A percentile compares a stretch with the other conserved stretches of the same genome.
Evolutionary conservation across 768 basidiomycete genomes (phyloP).

Genomic region (Rubroboletus satanas): DNA sequence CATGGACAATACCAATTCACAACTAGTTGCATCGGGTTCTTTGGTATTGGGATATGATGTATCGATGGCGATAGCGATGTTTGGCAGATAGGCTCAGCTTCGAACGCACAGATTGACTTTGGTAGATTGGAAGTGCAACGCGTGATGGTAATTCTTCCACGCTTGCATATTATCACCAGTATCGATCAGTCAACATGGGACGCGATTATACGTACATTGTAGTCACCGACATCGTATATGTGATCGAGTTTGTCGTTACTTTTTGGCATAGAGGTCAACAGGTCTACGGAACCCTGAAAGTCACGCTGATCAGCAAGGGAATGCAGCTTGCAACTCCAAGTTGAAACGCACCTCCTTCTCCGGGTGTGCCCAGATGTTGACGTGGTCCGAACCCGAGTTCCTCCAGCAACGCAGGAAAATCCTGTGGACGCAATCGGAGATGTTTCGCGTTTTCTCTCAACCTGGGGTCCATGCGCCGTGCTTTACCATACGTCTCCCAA

Average conservation of each 20-base stretch:
- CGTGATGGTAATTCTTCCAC: not conserved
- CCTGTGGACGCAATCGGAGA: conserved; percentile 57
- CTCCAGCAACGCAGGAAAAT: conserved; percentile 52
- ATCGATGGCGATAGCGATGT: no score
- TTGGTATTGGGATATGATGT: no score
- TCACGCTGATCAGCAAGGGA: not conserved
- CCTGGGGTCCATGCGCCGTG: conserved; percentile 60
- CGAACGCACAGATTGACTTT: no score
- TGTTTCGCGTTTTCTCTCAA: conserved; percentile 58
- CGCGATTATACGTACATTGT: no score
- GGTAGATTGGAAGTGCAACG: not conserved
- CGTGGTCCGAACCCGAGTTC: conserved; percentile 59
- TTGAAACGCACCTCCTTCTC: conserved; percentile 57
- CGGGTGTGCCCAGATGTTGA: conserved; percentile 48
- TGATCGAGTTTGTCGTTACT: not conserved
- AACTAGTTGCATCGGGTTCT: no score
- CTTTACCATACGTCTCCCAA: conserved; percentile 82
- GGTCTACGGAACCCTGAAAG: conserved; percentile 31
- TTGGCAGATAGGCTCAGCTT: no score
- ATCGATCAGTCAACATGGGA: not conserved
- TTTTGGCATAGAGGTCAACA: conserved; percentile 60
- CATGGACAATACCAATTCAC: conserved; percentile 5
- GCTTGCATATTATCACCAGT: not conserved
- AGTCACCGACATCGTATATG: not conserved
- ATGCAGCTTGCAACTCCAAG: no score